These are phyloP conservation scores for Mitragyna speciosa DNA, from an alignment of 257 asterid species.

Conservation along the genomic window DNA sequence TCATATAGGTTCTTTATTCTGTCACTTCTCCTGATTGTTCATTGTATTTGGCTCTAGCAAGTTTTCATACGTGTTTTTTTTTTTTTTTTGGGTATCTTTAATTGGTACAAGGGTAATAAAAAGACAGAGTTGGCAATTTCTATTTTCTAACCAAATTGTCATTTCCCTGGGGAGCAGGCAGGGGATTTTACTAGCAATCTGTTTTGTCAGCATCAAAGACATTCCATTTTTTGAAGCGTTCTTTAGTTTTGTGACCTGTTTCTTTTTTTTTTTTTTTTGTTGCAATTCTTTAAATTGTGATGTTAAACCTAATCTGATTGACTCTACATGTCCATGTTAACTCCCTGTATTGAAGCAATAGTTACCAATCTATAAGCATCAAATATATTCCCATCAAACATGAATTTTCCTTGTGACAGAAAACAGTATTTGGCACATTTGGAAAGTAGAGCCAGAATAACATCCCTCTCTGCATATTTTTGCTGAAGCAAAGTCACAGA, in stretches of 20 bases:
- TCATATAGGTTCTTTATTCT: background rate
- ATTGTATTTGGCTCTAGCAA: background rate
- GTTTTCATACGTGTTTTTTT: background rate
- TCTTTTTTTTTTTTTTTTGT: no score
- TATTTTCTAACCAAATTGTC: background rate
- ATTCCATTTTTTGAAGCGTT: background rate
- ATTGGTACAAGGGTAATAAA: background rate
- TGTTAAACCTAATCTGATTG: no score
- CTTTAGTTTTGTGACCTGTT: background rate
- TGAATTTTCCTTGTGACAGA: no score
- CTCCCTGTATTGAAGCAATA: no score
- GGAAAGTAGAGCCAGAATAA: no score
- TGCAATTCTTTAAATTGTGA: no score
- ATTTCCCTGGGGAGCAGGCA: background rate
- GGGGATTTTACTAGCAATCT: background rate
- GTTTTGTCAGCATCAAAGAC: background rate
- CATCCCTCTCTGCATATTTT: no score
- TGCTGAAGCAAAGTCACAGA: no score
- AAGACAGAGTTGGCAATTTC: background rate
- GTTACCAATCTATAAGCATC: no score
- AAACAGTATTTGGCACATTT: no score
- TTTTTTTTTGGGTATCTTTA: background rate
- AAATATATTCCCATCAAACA: no score
- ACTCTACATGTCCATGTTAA: no score
- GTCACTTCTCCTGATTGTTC: background rate